Evolutionary conservation across 192 early-diverging fungal genomes (phyloP).

Genomic region (Fimicolochytrium jonesii): DNA sequence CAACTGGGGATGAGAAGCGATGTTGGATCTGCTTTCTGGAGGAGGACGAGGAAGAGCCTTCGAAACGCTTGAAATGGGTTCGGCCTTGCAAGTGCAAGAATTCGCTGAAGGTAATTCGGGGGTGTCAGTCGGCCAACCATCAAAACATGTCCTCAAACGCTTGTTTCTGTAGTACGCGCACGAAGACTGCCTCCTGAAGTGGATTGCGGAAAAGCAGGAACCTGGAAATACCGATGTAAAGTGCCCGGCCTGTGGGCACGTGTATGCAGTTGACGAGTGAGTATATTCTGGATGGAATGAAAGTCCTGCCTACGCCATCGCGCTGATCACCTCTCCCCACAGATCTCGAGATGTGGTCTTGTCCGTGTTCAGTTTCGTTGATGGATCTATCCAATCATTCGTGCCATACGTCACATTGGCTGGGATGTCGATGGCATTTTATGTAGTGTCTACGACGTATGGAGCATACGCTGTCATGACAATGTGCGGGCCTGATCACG

Average conservation of each 20-base stretch:
- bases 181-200: slow-evolving; percentile 35
- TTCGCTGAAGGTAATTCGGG: slow-evolving; percentile 10
- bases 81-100: slow-evolving; percentile 21
- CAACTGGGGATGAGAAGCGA: slow-evolving; percentile 14
- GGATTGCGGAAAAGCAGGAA: slow-evolving; percentile 30
- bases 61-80: slow-evolving; percentile 1
- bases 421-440: slow-evolving; percentile 18
- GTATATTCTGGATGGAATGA: background rate
- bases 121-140: background rate
- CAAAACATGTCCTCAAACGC: background rate
- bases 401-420: slow-evolving; percentile 19
- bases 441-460: slow-evolving; percentile 31
- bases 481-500: slow-evolving; percentile 26
- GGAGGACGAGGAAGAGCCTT: slow-evolving; percentile 11
- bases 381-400: slow-evolving; percentile 1
- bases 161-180: slow-evolving; percentile 23
- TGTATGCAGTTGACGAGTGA: slow-evolving; percentile 20
- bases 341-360: background rate
- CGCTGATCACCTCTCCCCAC: too few relatives aligned
- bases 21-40: slow-evolving; percentile 44
- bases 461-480: slow-evolving; percentile 38
- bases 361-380: background rate
- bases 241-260: slow-evolving; percentile 36
- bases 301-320: background rate
- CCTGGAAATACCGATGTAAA: slow-evolving; percentile 6